Percentiles rank a stretch among this genome's conserved stretches.
These are phyloP conservation scores for Talaromyces proteolyticus DNA, from an alignment of 495 filamentous ascomycete species.

Conservation along the genomic window DNA sequence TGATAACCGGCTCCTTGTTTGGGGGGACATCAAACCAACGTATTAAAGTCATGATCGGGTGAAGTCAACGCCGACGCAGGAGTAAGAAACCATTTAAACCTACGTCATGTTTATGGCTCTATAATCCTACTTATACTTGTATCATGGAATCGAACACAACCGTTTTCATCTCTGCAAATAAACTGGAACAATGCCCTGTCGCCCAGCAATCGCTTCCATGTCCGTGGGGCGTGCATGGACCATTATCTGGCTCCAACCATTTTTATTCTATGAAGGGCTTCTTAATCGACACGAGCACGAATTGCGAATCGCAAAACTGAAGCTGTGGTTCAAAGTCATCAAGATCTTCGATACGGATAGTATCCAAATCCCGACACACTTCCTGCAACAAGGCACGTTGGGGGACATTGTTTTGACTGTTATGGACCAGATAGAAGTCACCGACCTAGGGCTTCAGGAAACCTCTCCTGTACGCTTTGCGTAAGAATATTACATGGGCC, in stretches of 20 bases:
- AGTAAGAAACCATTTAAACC: no score
- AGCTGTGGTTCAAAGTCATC: constrained; percentile 63
- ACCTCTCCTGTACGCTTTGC: constrained; percentile 60
- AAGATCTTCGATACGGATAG: constrained; percentile 59
- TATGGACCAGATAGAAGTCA: constrained; percentile 56
- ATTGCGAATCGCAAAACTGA: constrained; percentile 52
- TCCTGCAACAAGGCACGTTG: constrained; percentile 54
- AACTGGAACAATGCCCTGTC: constrained; percentile 9
- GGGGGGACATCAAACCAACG: no score
- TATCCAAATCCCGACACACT: constrained; percentile 70
- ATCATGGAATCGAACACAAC: no score
- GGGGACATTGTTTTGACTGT: constrained; percentile 55
- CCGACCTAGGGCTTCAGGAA: constrained; percentile 54
- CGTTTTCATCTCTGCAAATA: no score
- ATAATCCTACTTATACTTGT: no score
- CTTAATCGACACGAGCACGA: constrained; percentile 55
- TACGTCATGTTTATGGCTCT: no score
- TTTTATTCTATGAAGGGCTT: constrained; percentile 74
- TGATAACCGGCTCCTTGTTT: constrained; percentile 60
- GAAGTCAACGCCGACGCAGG: background rate
- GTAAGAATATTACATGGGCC: constrained; percentile 73
- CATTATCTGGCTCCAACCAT: constrained; percentile 72
- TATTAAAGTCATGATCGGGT: no score
- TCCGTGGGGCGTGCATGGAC: constrained; percentile 62
- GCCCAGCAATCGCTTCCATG: constrained; percentile 60